Evolutionary conservation across 2,329 filamentous ascomycete species (phyloP).

Genomic region (Tolypocladium tropicale): DNA sequence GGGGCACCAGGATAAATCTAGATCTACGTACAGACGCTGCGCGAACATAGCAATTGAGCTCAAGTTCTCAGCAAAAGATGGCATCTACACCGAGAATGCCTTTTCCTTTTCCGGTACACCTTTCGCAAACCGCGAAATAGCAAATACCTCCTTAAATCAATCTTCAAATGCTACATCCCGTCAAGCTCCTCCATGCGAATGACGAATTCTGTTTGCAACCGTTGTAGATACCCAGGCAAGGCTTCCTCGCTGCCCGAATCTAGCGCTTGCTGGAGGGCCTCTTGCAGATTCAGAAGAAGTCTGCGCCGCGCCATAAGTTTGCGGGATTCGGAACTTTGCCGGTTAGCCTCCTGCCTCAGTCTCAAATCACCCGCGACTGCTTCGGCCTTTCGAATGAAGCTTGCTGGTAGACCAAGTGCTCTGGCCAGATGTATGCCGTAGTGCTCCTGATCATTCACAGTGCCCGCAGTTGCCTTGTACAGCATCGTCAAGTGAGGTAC

Average conservation of each 20-base stretch:
- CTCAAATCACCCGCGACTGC: slow-evolving; percentile 53
- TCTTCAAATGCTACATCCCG: slow-evolving; percentile 7
- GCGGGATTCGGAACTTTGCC: slow-evolving; percentile 46
- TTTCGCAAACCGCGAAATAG: too few species aligned
- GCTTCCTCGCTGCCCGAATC: slow-evolving; percentile 52
- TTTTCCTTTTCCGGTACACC: too few species aligned
- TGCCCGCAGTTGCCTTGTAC: slow-evolving; percentile 70
- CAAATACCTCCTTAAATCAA: not conserved
- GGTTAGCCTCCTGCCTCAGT: slow-evolving; percentile 44
- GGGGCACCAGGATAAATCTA: too few species aligned
- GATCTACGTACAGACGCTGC: too few species aligned
- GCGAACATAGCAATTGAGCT: too few species aligned
- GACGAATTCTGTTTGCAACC: slow-evolving; percentile 61
- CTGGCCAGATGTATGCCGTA: slow-evolving; percentile 81
- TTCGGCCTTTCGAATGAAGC: slow-evolving; percentile 59
- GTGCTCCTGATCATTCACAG: slow-evolving; percentile 52
- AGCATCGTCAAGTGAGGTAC: slow-evolving; percentile 67
- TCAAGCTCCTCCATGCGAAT: slow-evolving; percentile 59
- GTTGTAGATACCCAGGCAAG: slow-evolving; percentile 29
- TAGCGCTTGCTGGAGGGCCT: slow-evolving; percentile 59
- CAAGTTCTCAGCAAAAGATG: too few species aligned
- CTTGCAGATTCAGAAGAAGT: slow-evolving; percentile 61
- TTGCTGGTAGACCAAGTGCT: slow-evolving; percentile 59
- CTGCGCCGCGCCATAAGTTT: slow-evolving; percentile 56
- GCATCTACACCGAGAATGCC: too few species aligned